A percentile compares a stretch with the other conserved stretches of the same genome.
Evolutionary conservation across 176 grass and related monocot species (phyloP).

Genomic region (Triticum dicoccoides): DNA sequence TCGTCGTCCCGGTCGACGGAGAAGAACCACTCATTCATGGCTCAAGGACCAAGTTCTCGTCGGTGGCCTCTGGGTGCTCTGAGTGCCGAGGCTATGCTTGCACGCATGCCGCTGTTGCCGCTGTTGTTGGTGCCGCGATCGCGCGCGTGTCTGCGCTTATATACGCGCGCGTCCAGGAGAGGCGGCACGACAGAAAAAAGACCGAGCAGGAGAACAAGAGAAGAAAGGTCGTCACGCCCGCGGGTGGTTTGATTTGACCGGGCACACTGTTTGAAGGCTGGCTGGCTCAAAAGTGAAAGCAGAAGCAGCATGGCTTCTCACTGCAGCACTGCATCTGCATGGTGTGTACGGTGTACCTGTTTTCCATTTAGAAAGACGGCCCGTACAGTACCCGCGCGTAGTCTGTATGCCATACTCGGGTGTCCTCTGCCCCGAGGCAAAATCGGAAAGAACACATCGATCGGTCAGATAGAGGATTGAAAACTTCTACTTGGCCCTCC

Average conservation of each 20-base stretch:
- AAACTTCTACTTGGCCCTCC: no score
- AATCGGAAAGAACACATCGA: no score
- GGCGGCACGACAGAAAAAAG: background rate
- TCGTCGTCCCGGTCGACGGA: background rate
- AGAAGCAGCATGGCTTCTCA: no score
- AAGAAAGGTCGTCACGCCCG: background rate
- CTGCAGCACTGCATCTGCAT: no score
- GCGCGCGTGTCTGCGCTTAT: background rate
- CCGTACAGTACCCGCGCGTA: no score
- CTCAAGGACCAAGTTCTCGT: background rate
- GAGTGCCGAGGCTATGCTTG: background rate
- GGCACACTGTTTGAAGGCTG: background rate
- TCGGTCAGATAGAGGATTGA: no score
- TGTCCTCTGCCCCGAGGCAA: no score
- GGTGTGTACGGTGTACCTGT: no score
- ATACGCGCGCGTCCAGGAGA: background rate
- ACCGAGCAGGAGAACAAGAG: no score
- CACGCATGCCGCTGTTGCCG: background rate
- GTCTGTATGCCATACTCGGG: no score
- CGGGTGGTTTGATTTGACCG: background rate
- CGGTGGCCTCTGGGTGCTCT: background rate
- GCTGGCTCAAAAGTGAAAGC: background rate
- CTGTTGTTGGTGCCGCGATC: background rate
- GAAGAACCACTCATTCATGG: slow-evolving; percentile 30
- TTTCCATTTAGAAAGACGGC: no score